Evolutionary conservation across 2,329 filamentous ascomycete species (phyloP).

Genomic region (Trichoderma cornu-damae): DNA sequence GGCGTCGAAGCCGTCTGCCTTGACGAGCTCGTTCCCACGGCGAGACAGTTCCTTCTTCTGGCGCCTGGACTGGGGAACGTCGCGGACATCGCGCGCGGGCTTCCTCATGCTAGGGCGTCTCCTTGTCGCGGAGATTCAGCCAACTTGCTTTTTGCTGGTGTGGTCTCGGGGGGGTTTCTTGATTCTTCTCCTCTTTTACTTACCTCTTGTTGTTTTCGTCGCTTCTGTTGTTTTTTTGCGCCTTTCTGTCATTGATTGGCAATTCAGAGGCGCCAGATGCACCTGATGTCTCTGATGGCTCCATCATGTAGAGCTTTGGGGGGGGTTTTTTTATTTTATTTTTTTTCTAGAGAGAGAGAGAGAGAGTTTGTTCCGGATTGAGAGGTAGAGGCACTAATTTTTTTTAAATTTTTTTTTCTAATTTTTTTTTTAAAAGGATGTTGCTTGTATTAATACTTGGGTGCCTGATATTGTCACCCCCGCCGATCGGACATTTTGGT

Average conservation of each 20-base stretch:
- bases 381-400: no score
- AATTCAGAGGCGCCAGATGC: not conserved
- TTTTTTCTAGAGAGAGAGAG: no score
- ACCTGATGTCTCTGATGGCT: not conserved
- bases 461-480: no score
- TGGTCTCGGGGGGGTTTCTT: no score
- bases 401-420: no score
- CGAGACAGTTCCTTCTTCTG: not conserved
- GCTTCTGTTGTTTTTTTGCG: not conserved
- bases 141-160: not conserved
- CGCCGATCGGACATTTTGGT: no score
- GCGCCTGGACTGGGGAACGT: constrained; percentile 39
- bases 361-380: no score
- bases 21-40: not conserved
- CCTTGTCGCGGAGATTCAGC: constrained; percentile 10
- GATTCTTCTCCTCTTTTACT: no score
- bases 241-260: not conserved
- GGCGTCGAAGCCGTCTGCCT: not conserved
- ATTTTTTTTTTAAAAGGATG: not conserved
- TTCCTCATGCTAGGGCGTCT: constrained; percentile 54
- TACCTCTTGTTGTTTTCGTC: not conserved
- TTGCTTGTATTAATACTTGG: not conserved
- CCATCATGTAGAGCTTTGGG: no score
- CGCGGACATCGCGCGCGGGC: constrained; percentile 56
- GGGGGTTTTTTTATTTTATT: no score